Conservation (phyloP, 1,284 basidiomycete species). For the Hemileia vastatrix region DNA sequence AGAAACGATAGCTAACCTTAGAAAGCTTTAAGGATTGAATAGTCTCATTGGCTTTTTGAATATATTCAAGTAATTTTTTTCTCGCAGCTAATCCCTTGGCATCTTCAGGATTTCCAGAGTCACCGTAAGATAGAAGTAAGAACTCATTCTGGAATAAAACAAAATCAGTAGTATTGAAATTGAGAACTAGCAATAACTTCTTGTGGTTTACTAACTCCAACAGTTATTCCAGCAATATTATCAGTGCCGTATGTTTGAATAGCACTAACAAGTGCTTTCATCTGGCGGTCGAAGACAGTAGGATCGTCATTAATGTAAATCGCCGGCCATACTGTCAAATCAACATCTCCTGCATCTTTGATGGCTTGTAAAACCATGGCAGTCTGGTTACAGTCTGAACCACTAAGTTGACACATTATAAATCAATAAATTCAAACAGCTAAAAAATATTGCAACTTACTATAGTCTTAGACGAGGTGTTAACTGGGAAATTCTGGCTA, state of each 20-base stretch:
- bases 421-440: not conserved
- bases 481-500: conserved; percentile 46
- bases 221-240: conserved; percentile 66
- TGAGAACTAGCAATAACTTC: conserved; percentile 52
- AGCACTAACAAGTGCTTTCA: conserved; percentile 56
- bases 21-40: conserved; percentile 58
- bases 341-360: conserved; percentile 72
- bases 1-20: too few species aligned
- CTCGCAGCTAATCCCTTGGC: not conserved
- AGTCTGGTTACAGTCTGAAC: conserved; percentile 51
- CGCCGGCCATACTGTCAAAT: conserved; percentile 72
- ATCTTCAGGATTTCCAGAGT: conserved; percentile 49
- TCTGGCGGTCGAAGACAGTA: conserved; percentile 62
- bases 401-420: too few species aligned
- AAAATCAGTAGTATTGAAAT: conserved; percentile 67
- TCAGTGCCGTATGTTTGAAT: conserved; percentile 67
- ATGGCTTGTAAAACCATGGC: conserved; percentile 62
- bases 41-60: conserved; percentile 37
- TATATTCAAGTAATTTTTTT: not conserved
- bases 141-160: conserved; percentile 29
- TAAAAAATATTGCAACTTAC: conserved; percentile 6
- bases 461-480: conserved; percentile 38
- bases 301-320: conserved; percentile 61
- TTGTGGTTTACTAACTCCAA: conserved; percentile 48
- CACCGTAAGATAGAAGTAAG: conserved; percentile 53